A percentile compares a stretch with the other conserved stretches of the same genome.
phyloP scores from a whole-genome alignment of 768 basidiomycete species.

The Grammothele lineata region DNA sequence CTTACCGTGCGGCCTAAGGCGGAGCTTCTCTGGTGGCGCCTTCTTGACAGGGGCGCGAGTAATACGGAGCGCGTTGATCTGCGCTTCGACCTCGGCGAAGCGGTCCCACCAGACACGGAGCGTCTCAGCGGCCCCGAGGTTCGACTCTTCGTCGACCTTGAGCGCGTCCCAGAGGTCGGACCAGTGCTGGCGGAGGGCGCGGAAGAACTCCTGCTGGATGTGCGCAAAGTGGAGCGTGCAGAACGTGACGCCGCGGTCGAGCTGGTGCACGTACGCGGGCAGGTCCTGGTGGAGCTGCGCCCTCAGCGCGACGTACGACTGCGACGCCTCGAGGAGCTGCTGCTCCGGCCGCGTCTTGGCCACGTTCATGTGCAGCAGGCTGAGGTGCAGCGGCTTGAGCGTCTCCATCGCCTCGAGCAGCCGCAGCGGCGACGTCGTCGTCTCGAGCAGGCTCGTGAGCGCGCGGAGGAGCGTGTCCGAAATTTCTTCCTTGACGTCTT shows the following conservation, averaged over 20 bases:
- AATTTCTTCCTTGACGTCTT: constrained; percentile 35
- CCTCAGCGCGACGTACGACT: constrained; percentile 72
- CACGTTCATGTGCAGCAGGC: constrained; percentile 62
- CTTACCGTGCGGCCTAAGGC: constrained; percentile 9
- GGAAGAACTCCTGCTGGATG: constrained; percentile 59
- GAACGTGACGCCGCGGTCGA: constrained; percentile 56
- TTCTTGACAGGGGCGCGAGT: constrained; percentile 31
- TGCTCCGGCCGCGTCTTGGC: constrained; percentile 63
- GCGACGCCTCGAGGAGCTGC: constrained; percentile 65
- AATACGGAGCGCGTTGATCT: constrained; percentile 36
- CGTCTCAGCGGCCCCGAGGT: constrained; percentile 66
- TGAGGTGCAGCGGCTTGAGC: constrained; percentile 68
- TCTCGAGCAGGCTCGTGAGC: constrained; percentile 52
- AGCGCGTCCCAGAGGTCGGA: constrained; percentile 75
- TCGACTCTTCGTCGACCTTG: constrained; percentile 35
- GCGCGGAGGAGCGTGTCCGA: constrained; percentile 51
- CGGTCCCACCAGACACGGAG: constrained; percentile 64
- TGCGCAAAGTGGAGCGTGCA: constrained; percentile 49
- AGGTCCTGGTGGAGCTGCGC: constrained; percentile 70
- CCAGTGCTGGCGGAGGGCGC: constrained; percentile 61
- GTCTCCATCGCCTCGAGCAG: constrained; percentile 67
- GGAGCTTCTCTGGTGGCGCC: constrained; percentile 10
- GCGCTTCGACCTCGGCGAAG: constrained; percentile 62
- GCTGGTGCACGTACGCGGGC: constrained; percentile 53
- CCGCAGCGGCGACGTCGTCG: constrained; percentile 58